Conservation (phyloP, 345 rosid species). For the Tarenaya hassleriana region DNA sequence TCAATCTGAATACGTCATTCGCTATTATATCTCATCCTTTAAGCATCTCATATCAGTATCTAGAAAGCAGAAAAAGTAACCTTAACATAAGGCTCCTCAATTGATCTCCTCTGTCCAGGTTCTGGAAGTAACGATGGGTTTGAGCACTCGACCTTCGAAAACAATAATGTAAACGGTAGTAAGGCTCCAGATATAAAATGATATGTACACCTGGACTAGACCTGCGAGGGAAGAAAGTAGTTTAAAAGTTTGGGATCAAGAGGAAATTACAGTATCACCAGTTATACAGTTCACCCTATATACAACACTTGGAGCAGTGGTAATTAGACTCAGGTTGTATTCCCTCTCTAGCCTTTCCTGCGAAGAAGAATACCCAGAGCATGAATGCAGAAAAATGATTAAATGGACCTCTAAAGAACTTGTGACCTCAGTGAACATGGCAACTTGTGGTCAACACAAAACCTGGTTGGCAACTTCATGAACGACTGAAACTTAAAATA, state of each 20-base stretch:
- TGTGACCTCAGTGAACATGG: no score
- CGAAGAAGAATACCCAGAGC: conserved; percentile 15
- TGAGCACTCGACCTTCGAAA: conserved; percentile 83
- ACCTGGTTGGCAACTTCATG: no score
- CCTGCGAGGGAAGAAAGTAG: conserved; percentile 16
- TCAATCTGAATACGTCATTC: conserved; percentile 57
- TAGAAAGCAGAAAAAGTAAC: conserved; percentile 32
- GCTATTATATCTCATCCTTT: conserved; percentile 15
- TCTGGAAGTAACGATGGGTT: conserved; percentile 97
- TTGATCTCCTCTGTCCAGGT: conserved; percentile 78
- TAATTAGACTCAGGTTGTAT: conserved; percentile 88
- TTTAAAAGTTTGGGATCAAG: conserved; percentile 25
- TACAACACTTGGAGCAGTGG: conserved; percentile 99
- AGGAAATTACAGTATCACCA: conserved; percentile 74
- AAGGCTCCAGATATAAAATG: conserved; percentile 20
- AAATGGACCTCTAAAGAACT: not conserved
- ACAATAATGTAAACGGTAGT: conserved; percentile 21
- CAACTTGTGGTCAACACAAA: no score
- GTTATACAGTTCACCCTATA: conserved; percentile 72
- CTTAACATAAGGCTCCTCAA: conserved; percentile 95
- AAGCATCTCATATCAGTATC: not conserved
- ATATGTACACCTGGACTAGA: conserved; percentile 10
- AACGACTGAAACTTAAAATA: no score
- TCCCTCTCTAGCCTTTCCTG: conserved; percentile 99
- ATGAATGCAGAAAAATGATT: conserved; percentile 10